Base-by-base conservation (phyloP, 169 alveolate genomes). In the Plasmodium adleri region DNA sequence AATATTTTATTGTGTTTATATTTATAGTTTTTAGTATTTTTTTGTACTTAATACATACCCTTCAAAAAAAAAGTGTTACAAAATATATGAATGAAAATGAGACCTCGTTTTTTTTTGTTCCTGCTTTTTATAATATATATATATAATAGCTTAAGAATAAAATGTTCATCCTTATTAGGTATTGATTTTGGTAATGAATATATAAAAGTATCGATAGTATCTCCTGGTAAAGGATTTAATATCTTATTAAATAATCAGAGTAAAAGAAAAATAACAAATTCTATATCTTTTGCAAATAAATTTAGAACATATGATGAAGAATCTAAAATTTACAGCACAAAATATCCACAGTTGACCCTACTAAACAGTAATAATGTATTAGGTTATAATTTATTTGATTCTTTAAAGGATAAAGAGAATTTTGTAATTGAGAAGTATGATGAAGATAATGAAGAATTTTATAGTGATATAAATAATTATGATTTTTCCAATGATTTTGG, bases 181-280 rank as follows among this genome's bases (percentile, higher is more conserved):
- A 86, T 94, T 9, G 96, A 94, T 80, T 94, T 93, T 85, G 96
- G 96, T 20, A 94, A 88, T 32, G 96, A 94, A 45, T 94, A 43
- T 83, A 94, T 94, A 20, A 93, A 94, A 32, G 96, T 92, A 15
- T 88, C 96, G 43, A 94, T 92, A 47, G 95, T 91, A 47, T 92
- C 93, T 62, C 93, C 95, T 1, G 96, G 96, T 3, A 92, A 92
- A 43, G 90, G 92, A 24, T 94, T 94, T 68, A 94, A 94, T 59
- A 94, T 94, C 8, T 73, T 94, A 52, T 72, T 94, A 68, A 94
- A 89, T 88, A 93, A 91, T 54, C 91, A 94, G 39, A 94, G 95
- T 59, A 92, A 94, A 50, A 88, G 96, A 87, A 94, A 94, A 71
- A 92, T 94, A 74, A 72, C 88, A 5, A 94, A 94, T 80, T 94